These are phyloP conservation scores for Podospora fimiseda DNA, from an alignment of 495 filamentous ascomycete genomes.

Conservation along the genomic window DNA sequence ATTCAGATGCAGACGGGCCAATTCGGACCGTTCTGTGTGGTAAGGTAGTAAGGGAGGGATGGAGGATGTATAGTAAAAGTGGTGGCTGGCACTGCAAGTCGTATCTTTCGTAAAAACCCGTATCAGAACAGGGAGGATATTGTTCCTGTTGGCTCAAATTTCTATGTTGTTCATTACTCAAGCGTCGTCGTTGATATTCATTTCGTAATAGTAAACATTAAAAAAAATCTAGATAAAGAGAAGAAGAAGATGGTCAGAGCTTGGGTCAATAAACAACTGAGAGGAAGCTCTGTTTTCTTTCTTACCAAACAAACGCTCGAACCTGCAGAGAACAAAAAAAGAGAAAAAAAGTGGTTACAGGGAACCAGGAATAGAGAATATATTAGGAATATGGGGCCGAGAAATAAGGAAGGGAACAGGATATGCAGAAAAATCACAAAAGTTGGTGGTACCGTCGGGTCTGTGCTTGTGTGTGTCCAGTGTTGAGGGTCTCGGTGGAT, in stretches of 20 bases:
- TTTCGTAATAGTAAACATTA: conserved; percentile 4
- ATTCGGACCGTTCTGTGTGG: conserved; percentile 1
- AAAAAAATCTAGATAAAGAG: conserved; percentile 7
- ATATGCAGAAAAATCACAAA: too few species aligned
- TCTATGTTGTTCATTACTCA: not conserved
- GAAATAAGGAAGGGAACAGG: not conserved
- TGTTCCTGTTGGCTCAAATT: not conserved
- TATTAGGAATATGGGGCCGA: too few species aligned
- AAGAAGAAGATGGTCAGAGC: not conserved
- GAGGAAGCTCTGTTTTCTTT: conserved; percentile 10
- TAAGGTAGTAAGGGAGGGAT: not conserved
- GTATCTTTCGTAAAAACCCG: conserved; percentile 2
- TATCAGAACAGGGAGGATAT: not conserved
- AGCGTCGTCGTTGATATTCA: conserved; percentile 9
- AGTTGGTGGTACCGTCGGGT: conserved; percentile 2
- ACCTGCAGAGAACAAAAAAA: not conserved
- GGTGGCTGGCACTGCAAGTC: not conserved
- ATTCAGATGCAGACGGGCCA: not conserved
- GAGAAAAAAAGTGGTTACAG: not conserved
- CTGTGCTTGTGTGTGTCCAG: conserved; percentile 4
- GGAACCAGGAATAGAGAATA: too few species aligned
- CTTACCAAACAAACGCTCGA: not conserved
- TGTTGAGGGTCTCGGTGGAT: conserved; percentile 2
- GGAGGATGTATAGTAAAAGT: not conserved
- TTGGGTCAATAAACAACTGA: conserved; percentile 8